These are phyloP conservation scores for Allomyces macrogynus DNA, from an alignment of 192 early-diverging fungal genomes.

Conservation along the genomic window DNA sequence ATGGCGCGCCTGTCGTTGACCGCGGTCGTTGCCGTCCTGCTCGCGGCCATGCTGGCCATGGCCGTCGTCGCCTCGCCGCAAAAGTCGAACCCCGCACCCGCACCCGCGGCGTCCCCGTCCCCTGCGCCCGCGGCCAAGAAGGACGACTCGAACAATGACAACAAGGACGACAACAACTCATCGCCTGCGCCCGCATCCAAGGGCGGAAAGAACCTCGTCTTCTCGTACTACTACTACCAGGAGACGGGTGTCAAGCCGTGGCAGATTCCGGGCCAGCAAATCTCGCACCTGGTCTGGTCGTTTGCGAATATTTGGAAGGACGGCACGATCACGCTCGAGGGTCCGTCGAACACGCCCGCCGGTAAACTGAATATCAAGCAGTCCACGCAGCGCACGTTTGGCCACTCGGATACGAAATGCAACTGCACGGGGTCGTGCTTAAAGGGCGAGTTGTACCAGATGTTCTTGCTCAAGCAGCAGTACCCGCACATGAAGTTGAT, in stretches of 20 bases:
- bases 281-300: background rate
- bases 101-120: too few species aligned
- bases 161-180: background rate
- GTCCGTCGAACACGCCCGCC: background rate
- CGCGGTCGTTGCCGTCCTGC: too few species aligned
- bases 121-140: too few species aligned
- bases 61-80: too few species aligned
- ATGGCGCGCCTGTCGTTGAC: too few species aligned
- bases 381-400: background rate
- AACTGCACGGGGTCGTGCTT: background rate
- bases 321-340: background rate
- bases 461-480: slow-evolving; percentile 5
- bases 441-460: background rate
- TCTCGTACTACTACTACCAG: background rate
- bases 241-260: background rate
- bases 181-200: background rate
- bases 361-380: background rate
- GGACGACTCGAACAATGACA: too few species aligned
- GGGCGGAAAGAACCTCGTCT: background rate
- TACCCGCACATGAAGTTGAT: slow-evolving; percentile 4
- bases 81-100: too few species aligned
- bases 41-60: too few species aligned
- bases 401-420: background rate
- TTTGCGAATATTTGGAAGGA: background rate
- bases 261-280: background rate